A percentile compares a stretch with the other conserved stretches of the same genome.
Evolutionary conservation across 2,329 filamentous ascomycete genomes (phyloP).

Genomic region (Penicillium brasilianum): DNA sequence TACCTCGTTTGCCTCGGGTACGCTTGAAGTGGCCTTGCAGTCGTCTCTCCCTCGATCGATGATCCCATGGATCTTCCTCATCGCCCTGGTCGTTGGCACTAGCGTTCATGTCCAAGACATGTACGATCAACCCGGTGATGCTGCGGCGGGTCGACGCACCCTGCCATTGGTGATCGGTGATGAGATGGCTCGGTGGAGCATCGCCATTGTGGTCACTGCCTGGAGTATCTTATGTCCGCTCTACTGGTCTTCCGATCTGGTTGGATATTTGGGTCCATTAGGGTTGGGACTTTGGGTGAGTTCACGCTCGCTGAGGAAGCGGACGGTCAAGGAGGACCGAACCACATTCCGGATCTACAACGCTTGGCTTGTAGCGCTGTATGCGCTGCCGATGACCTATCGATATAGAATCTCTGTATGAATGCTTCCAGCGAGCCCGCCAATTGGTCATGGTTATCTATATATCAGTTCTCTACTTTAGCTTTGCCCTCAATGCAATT

Average conservation of each 20-base stretch:
- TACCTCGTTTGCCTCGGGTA: constrained; percentile 1
- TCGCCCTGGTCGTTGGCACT: constrained; percentile 29
- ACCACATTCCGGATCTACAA: constrained; percentile 18
- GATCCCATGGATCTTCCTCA: neutral
- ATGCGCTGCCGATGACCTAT: constrained; percentile 10
- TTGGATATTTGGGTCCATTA: neutral
- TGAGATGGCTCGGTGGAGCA: constrained; percentile 9
- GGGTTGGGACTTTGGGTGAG: constrained; percentile 3
- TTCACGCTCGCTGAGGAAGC: neutral
- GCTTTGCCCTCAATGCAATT: neutral
- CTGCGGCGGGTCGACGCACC: constrained; percentile 22
- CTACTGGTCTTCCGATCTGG: neutral
- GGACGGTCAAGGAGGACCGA: constrained; percentile 9
- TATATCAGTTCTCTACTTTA: neutral
- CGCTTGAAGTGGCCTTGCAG: constrained; percentile 10
- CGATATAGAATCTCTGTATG: neutral
- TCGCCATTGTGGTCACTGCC: neutral
- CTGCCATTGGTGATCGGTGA: constrained; percentile 23
- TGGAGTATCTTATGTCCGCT: neutral
- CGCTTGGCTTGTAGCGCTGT: constrained; percentile 15
- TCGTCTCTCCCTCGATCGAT: constrained; percentile 12
- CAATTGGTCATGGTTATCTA: neutral
- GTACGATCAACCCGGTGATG: constrained; percentile 42
- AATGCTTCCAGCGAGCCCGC: neutral
- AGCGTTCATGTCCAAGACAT: constrained; percentile 49